Evolutionary conservation across 305 asterid species (phyloP), one percentile per base, ranked within the genome.

Genomic region (Petunia hybrid): DNA sequence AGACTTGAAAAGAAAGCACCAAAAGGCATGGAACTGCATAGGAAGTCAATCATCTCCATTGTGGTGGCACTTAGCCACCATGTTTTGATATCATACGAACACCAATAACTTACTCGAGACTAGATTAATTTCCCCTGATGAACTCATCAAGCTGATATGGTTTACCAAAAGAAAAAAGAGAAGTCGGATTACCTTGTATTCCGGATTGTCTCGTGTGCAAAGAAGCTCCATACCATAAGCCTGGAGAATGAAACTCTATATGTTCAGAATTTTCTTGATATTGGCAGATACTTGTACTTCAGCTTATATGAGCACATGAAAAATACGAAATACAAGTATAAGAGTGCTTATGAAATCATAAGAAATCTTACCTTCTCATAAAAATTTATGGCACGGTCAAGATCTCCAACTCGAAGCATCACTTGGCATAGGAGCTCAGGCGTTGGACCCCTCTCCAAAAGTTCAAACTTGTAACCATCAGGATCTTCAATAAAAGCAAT

Each of bases 381-480:
- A 87, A 97, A 97, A 75, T 88, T 90, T 81, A 97, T 92, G 78
- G 99, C 82, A n/a, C 97, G 98, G 74, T 96, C 96, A 81, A 97
- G 94, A 89, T 97, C 96, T 85, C 99, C 98, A 16, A 97, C 99
- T 83, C 99, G 92, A 86, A 97, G 98, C 99, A 97, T 97, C 77
- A 97, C 96, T 90, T 97, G 98, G 81, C 99, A 97, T 64, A 97
- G 79, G 35, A 98, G 98, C 87, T 96, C 99, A 62, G 97, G 98
- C 75, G 98, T 93, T 60, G 97, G 98, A 80, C 95, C 97, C 82
- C 99, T 89, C 89, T 96, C 98, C 89, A 96, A 80, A 82, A 96
- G 96, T 86, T 96, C 99, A 88, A 96, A 96, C 87, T 91, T 94
- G 84, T 96, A 96, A 78, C 99, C 99, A 87, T 93, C 97, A 70